Conservation (phyloP, 106 monocot species). For the Iris macrosiphon region DNA sequence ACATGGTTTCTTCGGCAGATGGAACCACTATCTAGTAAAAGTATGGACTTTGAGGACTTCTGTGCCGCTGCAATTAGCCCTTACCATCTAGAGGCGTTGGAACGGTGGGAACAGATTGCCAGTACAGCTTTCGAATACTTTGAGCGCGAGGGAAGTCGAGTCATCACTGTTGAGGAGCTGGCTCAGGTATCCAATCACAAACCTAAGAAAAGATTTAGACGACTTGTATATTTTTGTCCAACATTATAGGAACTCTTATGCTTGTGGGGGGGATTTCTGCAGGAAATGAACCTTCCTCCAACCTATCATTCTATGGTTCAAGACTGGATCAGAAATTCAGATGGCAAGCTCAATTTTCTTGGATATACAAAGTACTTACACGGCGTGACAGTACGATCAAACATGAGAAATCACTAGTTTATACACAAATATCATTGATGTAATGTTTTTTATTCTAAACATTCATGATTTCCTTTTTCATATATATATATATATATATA, state of each 20-base stretch:
- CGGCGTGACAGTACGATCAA: conserved; percentile 66
- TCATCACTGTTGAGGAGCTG: conserved; percentile 44
- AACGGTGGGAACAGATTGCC: conserved; percentile 56
- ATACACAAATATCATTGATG: conserved; percentile 4
- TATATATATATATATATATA: no score
- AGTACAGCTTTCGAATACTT: conserved; percentile 44
- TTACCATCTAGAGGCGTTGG: conserved; percentile 59
- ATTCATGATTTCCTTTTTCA: no score
- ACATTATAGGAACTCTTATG: no score
- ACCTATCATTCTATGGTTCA: conserved; percentile 49
- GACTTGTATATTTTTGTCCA: background rate
- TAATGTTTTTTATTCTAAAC: conserved; percentile 18
- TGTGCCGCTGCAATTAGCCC: conserved; percentile 61
- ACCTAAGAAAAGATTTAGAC: background rate
- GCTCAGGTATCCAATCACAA: conserved; percentile 47
- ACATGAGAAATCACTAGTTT: conserved; percentile 43
- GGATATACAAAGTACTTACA: conserved; percentile 97
- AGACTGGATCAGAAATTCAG: conserved; percentile 75
- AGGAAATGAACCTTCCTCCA: conserved; percentile 86
- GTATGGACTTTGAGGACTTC: conserved; percentile 49
- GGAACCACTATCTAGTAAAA: conserved; percentile 29
- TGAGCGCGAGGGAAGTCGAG: conserved; percentile 52
- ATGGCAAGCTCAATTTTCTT: conserved; percentile 76
- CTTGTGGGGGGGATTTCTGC: no score
- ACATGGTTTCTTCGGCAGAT: conserved; percentile 17